Evolutionary conservation across 768 basidiomycete species (phyloP), one percentile per base, ranked within the genome.

Genomic region (Psilocybe sp.): DNA sequence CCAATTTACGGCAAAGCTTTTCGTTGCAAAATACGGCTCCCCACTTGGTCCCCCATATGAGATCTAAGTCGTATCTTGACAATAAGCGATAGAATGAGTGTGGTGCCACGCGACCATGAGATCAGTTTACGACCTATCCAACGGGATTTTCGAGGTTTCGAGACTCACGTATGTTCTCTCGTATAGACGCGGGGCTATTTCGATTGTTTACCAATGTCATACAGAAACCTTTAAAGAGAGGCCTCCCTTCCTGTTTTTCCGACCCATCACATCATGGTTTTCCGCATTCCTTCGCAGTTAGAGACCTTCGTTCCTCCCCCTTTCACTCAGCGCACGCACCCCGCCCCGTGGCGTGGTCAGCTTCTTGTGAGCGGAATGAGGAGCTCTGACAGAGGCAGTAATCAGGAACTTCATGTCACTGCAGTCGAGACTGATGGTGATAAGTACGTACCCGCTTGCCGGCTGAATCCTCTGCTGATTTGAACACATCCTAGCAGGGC

Each of bases 401-500:
- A 65, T 56, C 79, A 81, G 60, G 75, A 77, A 51, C 72, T 85
- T 44, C 72, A 68, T 46, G 80, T 84, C 57, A 81, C 82, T 23
- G 82, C 81, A 19, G 82, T 83, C 38, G 84, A 86, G 69, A 84
- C 81, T 32, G 84, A 84, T 61, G 82, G 84, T n/a, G 81, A 85
- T 58, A 82, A 75, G 84, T 86, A 72, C 63, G 82, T 74, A 41
- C 36, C 40, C 47, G 47, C 34, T 39, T 55, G 40, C 36, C 38
- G 41, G 19, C 36, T 46, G 38, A 43, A 49, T 48, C 54, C 46
- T 53, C 56, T 52, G 47, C 60, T 73, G 53, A 69, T 64, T 64
- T 58, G 57, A 60, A 55, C 56, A 51, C 54, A 44, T 60, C 60
- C 55, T 61, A 73, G 72, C 71, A 69, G 80, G 65, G 71, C 75